Base-by-base conservation (phyloP, 176 grass and related monocot species). In the Paspalum vaginatum region DNA sequence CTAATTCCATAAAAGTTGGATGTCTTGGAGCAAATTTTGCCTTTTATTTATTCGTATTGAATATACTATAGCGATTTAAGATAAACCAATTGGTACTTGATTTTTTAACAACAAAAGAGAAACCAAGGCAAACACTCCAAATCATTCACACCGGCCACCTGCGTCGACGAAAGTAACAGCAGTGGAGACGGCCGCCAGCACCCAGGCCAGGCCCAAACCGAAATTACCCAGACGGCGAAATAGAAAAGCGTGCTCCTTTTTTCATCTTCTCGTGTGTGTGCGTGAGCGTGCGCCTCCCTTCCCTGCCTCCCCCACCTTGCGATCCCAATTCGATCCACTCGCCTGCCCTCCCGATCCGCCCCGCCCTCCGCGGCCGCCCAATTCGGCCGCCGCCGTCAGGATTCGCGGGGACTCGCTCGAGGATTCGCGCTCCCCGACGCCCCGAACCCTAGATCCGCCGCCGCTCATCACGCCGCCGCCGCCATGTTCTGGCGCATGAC, bases 401-500 rank as follows among this genome's bases (percentile, higher is more conserved):
- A 82, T 85, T 89, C 73, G 72, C 32, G 59, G 22, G 58, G 78
- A 22, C 52, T 53, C 49, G 83, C 32, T 65, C 11, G 32, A 72
- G 11, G 75, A 52, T 78, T 88, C 75, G 78, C 44, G n/a, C 50
- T 61, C 53, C 61, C 51, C 60, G 75, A 27, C 48, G 32, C 51
- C n/a, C 26, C 67, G 84, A 88, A 88, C 80, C 80, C 86, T 88
- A 88, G 86, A 88, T 88, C 86, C 75, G 61, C 49, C 67, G 48
- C 69, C 2, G 72, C 39, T 11, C 50, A 2, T 37, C 61, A 8
- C 9, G 24, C 39, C 86, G 73, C 73, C 72, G 65, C 86, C 68
- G 45, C 75, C 86, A 88, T 88, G 86, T 88, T 88, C 68, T 88
- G 86, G 86, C 86, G 86, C 69, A 88, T 88, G 86, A 88, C 86